These are phyloP conservation scores for Coemansia sp. DNA, from an alignment of 192 early-diverging fungal species.

Conservation along the genomic window DNA sequence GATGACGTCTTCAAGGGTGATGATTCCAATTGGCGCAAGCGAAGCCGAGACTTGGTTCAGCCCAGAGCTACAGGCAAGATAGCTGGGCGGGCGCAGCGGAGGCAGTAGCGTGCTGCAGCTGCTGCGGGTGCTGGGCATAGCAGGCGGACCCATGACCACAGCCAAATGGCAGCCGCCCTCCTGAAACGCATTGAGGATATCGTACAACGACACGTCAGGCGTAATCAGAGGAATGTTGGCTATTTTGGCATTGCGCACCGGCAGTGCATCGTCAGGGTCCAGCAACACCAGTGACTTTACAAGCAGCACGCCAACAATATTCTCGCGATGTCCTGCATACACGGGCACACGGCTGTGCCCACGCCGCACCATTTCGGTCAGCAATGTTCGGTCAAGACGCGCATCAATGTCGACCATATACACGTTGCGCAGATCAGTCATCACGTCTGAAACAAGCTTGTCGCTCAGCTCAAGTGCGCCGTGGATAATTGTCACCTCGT, in stretches of 20 bases:
- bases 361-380: conserved; percentile 62
- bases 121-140: conserved; percentile 63
- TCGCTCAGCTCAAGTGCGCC: conserved; percentile 76
- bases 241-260: conserved; percentile 61
- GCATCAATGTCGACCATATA: conserved; percentile 66
- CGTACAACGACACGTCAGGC: conserved; percentile 55
- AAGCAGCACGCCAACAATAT: conserved; percentile 76
- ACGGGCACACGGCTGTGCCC: conserved; percentile 81
- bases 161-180: conserved; percentile 83
- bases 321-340: conserved; percentile 56
- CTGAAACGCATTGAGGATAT: conserved; percentile 82
- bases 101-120: conserved; percentile 46
- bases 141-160: conserved; percentile 54
- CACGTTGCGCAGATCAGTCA: conserved; percentile 70
- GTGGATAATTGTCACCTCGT: conserved; percentile 79
- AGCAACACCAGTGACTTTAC: conserved; percentile 73
- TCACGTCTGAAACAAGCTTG: conserved; percentile 65
- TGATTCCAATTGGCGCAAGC: too few species aligned
- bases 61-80: neutral
- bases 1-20: too few species aligned
- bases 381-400: conserved; percentile 57
- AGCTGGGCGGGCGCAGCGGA: neutral
- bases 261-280: conserved; percentile 67
- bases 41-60: too few species aligned
- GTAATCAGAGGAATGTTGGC: conserved; percentile 54